Evolutionary conservation across 495 filamentous ascomycete genomes (phyloP), one percentile per base, ranked within the genome.

Genomic region (Lasiosphaeriaceae sp.): DNA sequence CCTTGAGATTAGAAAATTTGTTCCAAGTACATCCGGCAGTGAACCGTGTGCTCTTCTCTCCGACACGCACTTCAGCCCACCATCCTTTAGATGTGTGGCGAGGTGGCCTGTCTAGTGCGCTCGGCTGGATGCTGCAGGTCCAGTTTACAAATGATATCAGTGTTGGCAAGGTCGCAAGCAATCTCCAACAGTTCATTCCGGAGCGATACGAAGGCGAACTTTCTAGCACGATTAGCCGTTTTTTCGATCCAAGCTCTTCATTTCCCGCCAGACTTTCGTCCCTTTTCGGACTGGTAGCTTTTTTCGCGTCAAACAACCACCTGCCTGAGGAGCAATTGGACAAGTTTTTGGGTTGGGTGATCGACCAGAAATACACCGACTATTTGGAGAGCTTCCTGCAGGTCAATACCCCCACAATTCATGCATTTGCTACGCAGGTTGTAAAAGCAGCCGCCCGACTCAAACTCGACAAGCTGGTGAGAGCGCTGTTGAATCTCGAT

Each of bases 191-290:
- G 17, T 53, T 43, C 37, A 44, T 53, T 20, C 50, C 50, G 14
- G 50, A 53, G 37, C 34, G 37, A 53, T 41, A 34, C 39, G 50
- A 53, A 2, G 50, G 50, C n/a, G 50, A 53, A 11, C 50, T 53
- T 34, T 23, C 35, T 17, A 14, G 35, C 14, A 53, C 11, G 11
- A 31, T 53, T n/a, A 19, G 44, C 20, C 35, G 19, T 19, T 44
- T 53, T 34, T 34, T 53, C 11, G 50, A 53, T 34, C 34, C 50
- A 3, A 16, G 12, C 4, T 41, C 37, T 17, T 17, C 37, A 3
- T 4, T 17, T 6, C 12, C 37, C 11, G 39, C 9, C 5, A 3
- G 29, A 43, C 50, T 53, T n/a, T 34, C 50, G 21, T 31, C 37
- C n/a, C 50, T 53, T 21, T 53, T 53, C 19, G 50, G 29, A 20